A percentile compares a stretch with the other conserved stretches of the same genome.
These are phyloP conservation scores for Lophium mytilinum DNA, from an alignment of 495 filamentous ascomycete genomes.

Conservation along the genomic window DNA sequence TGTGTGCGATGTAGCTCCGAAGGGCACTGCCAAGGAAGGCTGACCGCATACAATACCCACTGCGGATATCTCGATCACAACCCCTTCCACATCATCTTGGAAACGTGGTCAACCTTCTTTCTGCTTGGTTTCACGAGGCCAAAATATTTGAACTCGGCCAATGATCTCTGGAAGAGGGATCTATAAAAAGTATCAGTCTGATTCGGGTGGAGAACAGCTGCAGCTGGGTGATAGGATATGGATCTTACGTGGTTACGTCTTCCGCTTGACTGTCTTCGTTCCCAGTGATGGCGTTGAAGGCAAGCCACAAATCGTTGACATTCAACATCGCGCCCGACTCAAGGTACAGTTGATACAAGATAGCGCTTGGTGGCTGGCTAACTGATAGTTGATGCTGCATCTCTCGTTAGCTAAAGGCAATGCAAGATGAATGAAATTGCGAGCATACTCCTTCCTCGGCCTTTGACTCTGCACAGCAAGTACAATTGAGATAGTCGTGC, in stretches of 20 bases:
- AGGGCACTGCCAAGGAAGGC: too few species aligned
- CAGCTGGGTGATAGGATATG: not conserved
- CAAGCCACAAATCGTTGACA: slow-evolving; percentile 79
- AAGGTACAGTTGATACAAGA: slow-evolving; percentile 84
- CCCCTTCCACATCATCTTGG: slow-evolving; percentile 69
- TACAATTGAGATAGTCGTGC: slow-evolving; percentile 76
- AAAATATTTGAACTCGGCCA: slow-evolving; percentile 77
- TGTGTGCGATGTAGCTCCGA: slow-evolving; percentile 48
- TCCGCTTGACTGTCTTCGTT: slow-evolving; percentile 49
- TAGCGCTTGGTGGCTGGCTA: slow-evolving; percentile 67
- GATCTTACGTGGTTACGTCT: slow-evolving; percentile 22
- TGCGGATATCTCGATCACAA: slow-evolving; percentile 33
- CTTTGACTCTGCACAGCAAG: slow-evolving; percentile 46
- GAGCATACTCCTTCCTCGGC: slow-evolving; percentile 26
- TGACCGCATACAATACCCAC: too few species aligned
- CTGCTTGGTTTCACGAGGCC: slow-evolving; percentile 82
- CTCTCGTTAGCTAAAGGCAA: not conserved
- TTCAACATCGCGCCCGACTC: slow-evolving; percentile 87
- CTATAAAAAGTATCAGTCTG: slow-evolving; percentile 30
- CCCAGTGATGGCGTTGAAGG: slow-evolving; percentile 69
- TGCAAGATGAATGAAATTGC: too few species aligned
- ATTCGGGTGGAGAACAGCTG: not conserved
- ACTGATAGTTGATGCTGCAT: slow-evolving; percentile 37
- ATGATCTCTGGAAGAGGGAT: slow-evolving; percentile 66
- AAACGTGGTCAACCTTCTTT: slow-evolving; percentile 86